Evolutionary conservation across 805 yeast species (phyloP), one percentile per base, ranked within the genome.

Genomic region (Saccharomycopsis vini): DNA sequence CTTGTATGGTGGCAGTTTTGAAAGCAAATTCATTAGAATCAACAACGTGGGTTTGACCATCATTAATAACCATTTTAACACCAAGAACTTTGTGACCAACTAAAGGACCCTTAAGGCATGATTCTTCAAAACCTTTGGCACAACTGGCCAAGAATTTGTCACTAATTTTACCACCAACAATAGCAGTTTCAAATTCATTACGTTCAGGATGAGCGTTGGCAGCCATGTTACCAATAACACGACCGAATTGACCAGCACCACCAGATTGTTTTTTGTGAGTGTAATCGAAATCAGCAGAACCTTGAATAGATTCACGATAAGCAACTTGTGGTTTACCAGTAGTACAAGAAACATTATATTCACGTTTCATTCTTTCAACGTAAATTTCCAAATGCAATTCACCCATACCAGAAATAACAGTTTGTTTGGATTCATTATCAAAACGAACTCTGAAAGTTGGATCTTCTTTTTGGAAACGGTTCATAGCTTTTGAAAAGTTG

Each of bases 161-260:
- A 45, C 95, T 81, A 62, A 92, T 89, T 71, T 85, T 85, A 60
- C 99, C 99, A 57, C 98, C 97, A 52, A 92, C 92, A 61, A 92
- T 79, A 52, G 81, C 84, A 39, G 95, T 82, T 58, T 81, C 77
- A 64, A 90, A 92, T 54, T 68, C 68, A 63, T 89, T 89, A 46
- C 74, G 77, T 26, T 55, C 59, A 35, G 61, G 65, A 39, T 76
- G 79, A 41, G 74, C 83, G 39, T 75, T 60, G 43, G 88, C 78
- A 5, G 71, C 64, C 66, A 89, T 62, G 45, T 70, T 73, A 61
- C 99, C 97, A 64, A 88, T 82, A 58, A 90, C 96, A 69, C 89
- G 81, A 65, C 95, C 98, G 61, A 79, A 92, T 72, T 92, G 99
- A 68, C 99, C 99, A 53, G 97, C 95, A 76, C 99, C 99, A 65